Evolutionary conservation across 1,139 yeast genomes (phyloP), one percentile per base, ranked within the genome.

Genomic region (Diutina ranongensis): DNA sequence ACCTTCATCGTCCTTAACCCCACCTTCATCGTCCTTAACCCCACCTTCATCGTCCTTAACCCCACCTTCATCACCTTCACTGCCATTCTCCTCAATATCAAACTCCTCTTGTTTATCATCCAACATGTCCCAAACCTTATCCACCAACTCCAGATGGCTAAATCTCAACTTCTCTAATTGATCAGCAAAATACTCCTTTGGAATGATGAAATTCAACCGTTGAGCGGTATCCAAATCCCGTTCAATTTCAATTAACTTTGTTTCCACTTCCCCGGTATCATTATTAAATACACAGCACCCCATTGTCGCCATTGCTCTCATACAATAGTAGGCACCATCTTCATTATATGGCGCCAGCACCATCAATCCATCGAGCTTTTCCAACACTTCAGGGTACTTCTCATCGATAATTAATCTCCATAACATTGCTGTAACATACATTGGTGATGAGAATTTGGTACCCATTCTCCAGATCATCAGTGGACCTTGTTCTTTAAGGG

Each of bases 281-380:
- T 19, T 16, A 4, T n/a, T 35, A 19, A 13, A 10, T 3, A 22
- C 40, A 35, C 40, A 35, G 13, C 20, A 13, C 13, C 40, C 40
- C n/a, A 35, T 20, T 4, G 5, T 12, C 10, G 40, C 40, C 15
- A 22, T 20, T 5, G 40, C 40, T 21, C 27, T 20, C 27, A 35
- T 35, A 21, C 40, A 35, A 35, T 20, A 35, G n/a, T 15, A 35
- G 21, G 15, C 40, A 21, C 40, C 40, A 20, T n/a, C 22, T 22
- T 19, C 28, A 2, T 13, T 2, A 21, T 35, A 35, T n/a, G 40
- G 40, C n/a, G 22, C 28, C 15, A 15, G 13, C 15, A 35, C 28
- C 25, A 35, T 35, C 16, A 21, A 35, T 13, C 16, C 22, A 10
- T 35, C 40, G 28, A 35, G 40, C 27, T 21, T 35, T 3, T 35